Conservation (phyloP, 768 basidiomycete genomes). For the Phallus indusiatus region DNA sequence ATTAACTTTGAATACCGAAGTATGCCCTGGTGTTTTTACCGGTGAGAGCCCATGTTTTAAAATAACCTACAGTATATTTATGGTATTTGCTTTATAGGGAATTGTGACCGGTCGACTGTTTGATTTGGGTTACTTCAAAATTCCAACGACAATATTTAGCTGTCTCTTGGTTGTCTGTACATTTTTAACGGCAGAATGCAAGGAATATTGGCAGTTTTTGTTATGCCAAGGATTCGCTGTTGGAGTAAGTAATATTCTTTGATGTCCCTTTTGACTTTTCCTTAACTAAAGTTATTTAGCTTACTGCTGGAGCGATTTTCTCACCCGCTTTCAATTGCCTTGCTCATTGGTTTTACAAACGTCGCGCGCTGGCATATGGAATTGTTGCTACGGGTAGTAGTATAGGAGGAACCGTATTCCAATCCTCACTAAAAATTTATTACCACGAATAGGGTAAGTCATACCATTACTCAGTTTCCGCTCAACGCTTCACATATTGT, state of each 20-base stretch:
- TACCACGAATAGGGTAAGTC: conserved; percentile 12
- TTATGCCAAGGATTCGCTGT: conserved; percentile 62
- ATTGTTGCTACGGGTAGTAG: conserved; percentile 57
- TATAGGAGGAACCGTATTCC: conserved; percentile 31
- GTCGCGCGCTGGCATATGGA: conserved; percentile 49
- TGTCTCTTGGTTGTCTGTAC: conserved; percentile 43
- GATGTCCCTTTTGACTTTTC: not conserved
- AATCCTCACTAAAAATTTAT: conserved; percentile 12
- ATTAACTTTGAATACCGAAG: conserved; percentile 5
- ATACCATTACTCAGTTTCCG: not conserved
- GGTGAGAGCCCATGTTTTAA: not conserved
- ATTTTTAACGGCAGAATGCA: conserved; percentile 65
- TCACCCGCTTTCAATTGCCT: conserved; percentile 14
- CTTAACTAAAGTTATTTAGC: not conserved
- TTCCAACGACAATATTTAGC: conserved; percentile 39
- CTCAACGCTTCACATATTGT: not conserved
- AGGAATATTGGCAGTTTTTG: conserved; percentile 67
- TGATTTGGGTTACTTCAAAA: conserved; percentile 58
- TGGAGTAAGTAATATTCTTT: conserved; percentile 36
- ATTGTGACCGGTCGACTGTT: conserved; percentile 60
- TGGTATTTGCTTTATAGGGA: conserved; percentile 49
- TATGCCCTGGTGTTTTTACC: conserved; percentile 19
- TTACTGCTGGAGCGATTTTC: conserved; percentile 14
- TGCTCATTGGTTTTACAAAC: conserved; percentile 34
- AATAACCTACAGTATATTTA: not conserved